Evolutionary conservation across 176 grass and related monocot species (phyloP).

Genomic region (Lolium multiflorum): DNA sequence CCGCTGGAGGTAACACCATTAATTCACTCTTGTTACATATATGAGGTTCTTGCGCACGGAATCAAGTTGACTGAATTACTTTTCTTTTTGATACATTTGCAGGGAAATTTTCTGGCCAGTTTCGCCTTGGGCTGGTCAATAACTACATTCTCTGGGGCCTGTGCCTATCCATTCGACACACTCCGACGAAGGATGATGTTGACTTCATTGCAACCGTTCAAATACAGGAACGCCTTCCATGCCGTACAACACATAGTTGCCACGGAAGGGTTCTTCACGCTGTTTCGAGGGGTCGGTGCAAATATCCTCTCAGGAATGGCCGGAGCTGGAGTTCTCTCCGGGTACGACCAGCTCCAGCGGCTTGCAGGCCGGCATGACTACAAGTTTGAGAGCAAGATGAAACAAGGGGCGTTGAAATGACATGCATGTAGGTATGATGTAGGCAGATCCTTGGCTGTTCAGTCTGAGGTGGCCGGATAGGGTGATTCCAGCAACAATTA

Average conservation of each 20-base stretch:
- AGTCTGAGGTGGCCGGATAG: constrained; percentile 26
- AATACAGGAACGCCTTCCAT: constrained; percentile 74
- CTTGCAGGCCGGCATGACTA: constrained; percentile 52
- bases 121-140: constrained; percentile 87
- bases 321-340: constrained; percentile 88
- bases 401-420: constrained; percentile 57
- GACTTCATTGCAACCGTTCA: constrained; percentile 74
- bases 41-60: neutral
- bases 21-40: constrained; percentile 30
- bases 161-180: constrained; percentile 90
- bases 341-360: constrained; percentile 80
- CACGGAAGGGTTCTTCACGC: constrained; percentile 70
- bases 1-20: constrained; percentile 69
- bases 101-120: constrained; percentile 94
- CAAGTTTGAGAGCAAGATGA: constrained; percentile 60
- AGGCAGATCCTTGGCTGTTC: constrained; percentile 30
- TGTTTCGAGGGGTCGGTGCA: constrained; percentile 80
- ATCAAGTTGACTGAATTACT: constrained; percentile 19
- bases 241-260: constrained; percentile 70
- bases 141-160: constrained; percentile 91
- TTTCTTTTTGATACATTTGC: constrained; percentile 39
- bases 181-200: constrained; percentile 96
- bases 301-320: constrained; percentile 93
- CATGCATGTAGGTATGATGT: neutral
- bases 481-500: neutral